A percentile compares a stretch with the other conserved stretches of the same genome.
Conservation (phyloP, 495 filamentous ascomycete genomes). For the Talaromyces nanjingensis region DNA sequence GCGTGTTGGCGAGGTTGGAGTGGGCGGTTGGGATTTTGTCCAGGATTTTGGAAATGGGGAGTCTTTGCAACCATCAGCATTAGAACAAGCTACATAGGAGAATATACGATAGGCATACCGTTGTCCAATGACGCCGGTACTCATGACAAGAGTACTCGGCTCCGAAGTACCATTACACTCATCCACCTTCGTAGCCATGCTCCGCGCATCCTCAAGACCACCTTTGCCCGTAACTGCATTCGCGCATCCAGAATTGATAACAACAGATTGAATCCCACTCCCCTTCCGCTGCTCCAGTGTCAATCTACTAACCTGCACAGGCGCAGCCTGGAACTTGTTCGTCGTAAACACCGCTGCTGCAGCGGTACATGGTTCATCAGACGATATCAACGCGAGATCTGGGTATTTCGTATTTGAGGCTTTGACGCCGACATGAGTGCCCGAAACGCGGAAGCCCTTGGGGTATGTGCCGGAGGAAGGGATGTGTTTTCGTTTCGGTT, state of each 20-base stretch:
- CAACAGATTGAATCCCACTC: conserved; percentile 66
- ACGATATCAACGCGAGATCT: conserved; percentile 83
- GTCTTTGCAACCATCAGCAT: conserved; percentile 7
- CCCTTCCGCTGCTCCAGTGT: conserved; percentile 61
- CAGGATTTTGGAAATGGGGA: conserved; percentile 89
- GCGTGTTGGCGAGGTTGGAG: conserved; percentile 58
- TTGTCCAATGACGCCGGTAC: conserved; percentile 91
- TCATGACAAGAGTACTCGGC: conserved; percentile 83
- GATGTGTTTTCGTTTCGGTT: conserved; percentile 78
- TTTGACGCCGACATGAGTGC: conserved; percentile 91
- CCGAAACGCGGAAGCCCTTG: conserved; percentile 79
- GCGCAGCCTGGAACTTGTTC: conserved; percentile 97
- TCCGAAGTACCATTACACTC: conserved; percentile 54
- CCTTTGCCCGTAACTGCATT: conserved; percentile 96
- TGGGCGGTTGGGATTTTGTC: conserved; percentile 71
- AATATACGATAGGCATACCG: too few relatives aligned
- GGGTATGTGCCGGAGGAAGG: conserved; percentile 81
- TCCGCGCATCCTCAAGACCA: conserved; percentile 78
- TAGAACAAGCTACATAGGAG: too few relatives aligned
- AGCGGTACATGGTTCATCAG: conserved; percentile 81
- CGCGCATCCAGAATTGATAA: conserved; percentile 94
- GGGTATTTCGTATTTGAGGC: conserved; percentile 79
- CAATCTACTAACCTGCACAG: conserved; percentile 73
- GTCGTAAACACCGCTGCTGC: conserved; percentile 94
- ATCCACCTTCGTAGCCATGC: conserved; percentile 77